Base-by-base conservation (phyloP, 768 basidiomycete species). In the Termitomyces sp. region DNA sequence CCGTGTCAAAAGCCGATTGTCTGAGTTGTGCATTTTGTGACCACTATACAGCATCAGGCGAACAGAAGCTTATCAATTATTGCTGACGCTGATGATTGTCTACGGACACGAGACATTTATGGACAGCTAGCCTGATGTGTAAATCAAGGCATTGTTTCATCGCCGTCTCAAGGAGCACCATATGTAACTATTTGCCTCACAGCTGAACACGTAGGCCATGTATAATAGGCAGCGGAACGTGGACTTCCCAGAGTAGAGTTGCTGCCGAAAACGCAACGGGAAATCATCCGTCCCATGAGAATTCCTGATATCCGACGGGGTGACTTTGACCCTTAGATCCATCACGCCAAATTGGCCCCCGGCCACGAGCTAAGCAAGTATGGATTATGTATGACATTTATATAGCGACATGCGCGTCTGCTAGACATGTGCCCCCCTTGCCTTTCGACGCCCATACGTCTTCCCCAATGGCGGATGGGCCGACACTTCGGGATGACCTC, bases 271-370 rank as follows among this genome's bases (percentile, higher is more conserved):
- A 51, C 17, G 30, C 46, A 48, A 34, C 32, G 47, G 50, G 40
- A 51, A 51, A 51, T 27, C 25, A 28, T 39, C 35, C 12, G 17
- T 48, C 21, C 47, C 47, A 47, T 48, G 47, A 34, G 32, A 28
- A 14, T 21, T 41, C 11, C 12, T 49, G 48, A 49, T 49, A 39
- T 32, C 56, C 56, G 54, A 61, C 42, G 27, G 41, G 23, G 21
- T 46, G 52, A 52, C 52, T 35, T 52, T 59, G 57, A 59, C 58
- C 48, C 57, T 54, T 50, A 51, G 55, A 50, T 55, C 60, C 51
- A 59, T 61, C 60, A 61, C 52, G 57, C 60, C 52, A 61, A 40
- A 50, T 23, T 52, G 51, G 41, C 47, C 32, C 46, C 28, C 8
- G 32, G 19, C 34, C 48, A 58, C 42, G 49, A 53, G 57, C 46